Evolutionary conservation across 2,329 filamentous ascomycete genomes (phyloP), one percentile per base, ranked within the genome.

Genomic region (Colletotrichum abscissum): DNA sequence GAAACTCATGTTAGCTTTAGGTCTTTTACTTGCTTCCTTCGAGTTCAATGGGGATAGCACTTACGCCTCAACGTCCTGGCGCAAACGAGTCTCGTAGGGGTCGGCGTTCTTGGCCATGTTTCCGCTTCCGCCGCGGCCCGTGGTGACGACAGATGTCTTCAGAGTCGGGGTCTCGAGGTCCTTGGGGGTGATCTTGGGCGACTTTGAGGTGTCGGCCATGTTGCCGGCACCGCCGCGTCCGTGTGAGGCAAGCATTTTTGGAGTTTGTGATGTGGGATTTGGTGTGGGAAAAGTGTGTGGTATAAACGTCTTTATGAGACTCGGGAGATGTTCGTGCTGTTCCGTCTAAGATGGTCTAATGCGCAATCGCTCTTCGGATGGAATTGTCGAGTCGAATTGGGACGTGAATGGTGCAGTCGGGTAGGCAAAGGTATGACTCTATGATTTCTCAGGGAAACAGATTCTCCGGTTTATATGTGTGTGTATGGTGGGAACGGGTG

Each of bases 61-160:
- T 80, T 84, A 92, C 90, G 91, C 90, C 73, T 92, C 91, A 74
- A 98, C 94, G 78, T 98, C 95, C 83, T 98, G 96, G 55, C 92
- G 92, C 67, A 91, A 88, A 75, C 95, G 92, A 46, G 95, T 94
- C 80, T 94, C 91, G 55, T 87, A 84, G 4, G 92, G 91, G 78
- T 97, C 92, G 75, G 90, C 91, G 80, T 92, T 92, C 77, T 84
- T 86, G 60, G 93, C 91, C 93, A 98, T 97, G 86, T 97, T 98
- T 73, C 95, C 95, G 5, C 90, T 92, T 74, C 95, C 95, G 69
- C 95, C 95, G 64, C 95, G 93, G 69, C 95, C 95, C 3, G 95
- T 98, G 24, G 95, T 98, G 80, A 96, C 95, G 76, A 94, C 87
- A n/a, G 93, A 85, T 59, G 90, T 90, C 85, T 97, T 98, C 80